A percentile compares a stretch with the other conserved stretches of the same genome.
phyloP scores from a whole-genome alignment of 2,329 filamentous ascomycete genomes.

The Cladobotryum protrusum region DNA sequence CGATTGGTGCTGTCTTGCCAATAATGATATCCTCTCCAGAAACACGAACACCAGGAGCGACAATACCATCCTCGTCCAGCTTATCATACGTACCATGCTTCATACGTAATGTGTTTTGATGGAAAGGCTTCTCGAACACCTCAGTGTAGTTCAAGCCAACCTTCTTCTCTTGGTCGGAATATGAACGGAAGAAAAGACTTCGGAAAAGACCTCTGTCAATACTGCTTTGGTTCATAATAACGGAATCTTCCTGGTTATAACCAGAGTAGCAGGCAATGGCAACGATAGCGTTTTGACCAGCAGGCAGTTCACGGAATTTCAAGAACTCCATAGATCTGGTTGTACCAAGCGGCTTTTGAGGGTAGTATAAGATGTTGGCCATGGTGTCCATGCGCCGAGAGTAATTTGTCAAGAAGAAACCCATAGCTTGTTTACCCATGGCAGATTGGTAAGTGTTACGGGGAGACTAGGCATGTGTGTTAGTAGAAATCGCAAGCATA shows the following conservation, averaged over 20 bases:
- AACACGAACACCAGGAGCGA: constrained; percentile 88
- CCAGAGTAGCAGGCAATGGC: constrained; percentile 96
- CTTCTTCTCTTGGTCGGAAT: constrained; percentile 94
- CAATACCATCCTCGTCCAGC: constrained; percentile 91
- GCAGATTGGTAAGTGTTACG: constrained; percentile 99
- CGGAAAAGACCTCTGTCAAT: constrained; percentile 97
- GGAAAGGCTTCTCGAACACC: constrained; percentile 89
- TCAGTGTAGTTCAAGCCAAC: constrained; percentile 91
- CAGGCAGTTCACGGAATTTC: constrained; percentile 94
- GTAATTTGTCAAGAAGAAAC: constrained; percentile 96
- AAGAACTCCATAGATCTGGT: constrained; percentile 98
- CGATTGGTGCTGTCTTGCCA: constrained; percentile 93
- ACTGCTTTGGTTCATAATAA: constrained; percentile 99
- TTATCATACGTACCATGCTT: constrained; percentile 98
- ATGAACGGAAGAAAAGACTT: constrained; percentile 95
- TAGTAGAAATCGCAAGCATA: constrained; percentile 3
- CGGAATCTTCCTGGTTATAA: constrained; percentile 99
- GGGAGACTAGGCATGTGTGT: constrained; percentile 58
- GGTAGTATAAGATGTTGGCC: constrained; percentile 98
- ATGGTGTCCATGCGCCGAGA: constrained; percentile 97
- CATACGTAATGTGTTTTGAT: constrained; percentile 79
- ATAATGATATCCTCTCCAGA: constrained; percentile 99
- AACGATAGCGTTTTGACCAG: constrained; percentile 96
- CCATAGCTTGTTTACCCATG: constrained; percentile 99
- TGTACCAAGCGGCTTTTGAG: constrained; percentile 92